Evolutionary conservation across 306 rosid species (phyloP).

Genomic region (Pyrus betulifolia): DNA sequence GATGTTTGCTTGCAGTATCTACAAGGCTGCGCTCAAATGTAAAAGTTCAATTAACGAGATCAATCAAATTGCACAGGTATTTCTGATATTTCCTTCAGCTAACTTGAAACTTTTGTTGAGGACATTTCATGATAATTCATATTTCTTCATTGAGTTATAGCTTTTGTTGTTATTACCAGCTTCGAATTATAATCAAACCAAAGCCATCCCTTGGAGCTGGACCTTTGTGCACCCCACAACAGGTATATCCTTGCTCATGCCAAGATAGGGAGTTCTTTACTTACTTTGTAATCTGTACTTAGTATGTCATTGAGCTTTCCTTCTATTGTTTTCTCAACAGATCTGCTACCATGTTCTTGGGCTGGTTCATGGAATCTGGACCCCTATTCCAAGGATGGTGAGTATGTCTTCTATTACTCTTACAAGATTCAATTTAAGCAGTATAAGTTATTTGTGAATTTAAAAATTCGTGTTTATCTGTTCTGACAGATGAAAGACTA

Average conservation of each 20-base stretch:
- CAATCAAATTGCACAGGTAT: constrained; percentile 93
- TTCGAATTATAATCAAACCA: constrained; percentile 85
- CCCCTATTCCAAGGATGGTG: constrained; percentile 96
- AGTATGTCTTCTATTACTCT: constrained; percentile 30
- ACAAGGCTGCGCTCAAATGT: constrained; percentile 75
- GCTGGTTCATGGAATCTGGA: constrained; percentile 92
- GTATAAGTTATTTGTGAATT: background rate
- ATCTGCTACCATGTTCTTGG: constrained; percentile 97
- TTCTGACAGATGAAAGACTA: constrained; percentile 77
- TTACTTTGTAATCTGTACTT: constrained; percentile 5
- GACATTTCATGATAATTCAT: constrained; percentile 15
- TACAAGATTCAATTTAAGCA: constrained; percentile 2
- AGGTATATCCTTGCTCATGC: constrained; percentile 43
- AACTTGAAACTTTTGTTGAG: constrained; percentile 8
- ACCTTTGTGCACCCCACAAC: constrained; percentile 83
- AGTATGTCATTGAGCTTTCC: constrained; percentile 4
- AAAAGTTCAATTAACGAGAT: constrained; percentile 74
- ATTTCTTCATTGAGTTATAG: constrained; percentile 25
- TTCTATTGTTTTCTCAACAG: constrained; percentile 42
- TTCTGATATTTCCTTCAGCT: constrained; percentile 23
- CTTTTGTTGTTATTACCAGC: constrained; percentile 45
- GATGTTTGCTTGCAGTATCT: constrained; percentile 53
- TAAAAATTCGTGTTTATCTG: constrained; percentile 2
- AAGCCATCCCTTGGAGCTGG: constrained; percentile 70
- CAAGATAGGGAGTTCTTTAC: constrained; percentile 9